Evolutionary conservation across 2,329 filamentous ascomycete genomes (phyloP), one percentile per base, ranked within the genome.

Genomic region (Scleromitrula shiraiana): DNA sequence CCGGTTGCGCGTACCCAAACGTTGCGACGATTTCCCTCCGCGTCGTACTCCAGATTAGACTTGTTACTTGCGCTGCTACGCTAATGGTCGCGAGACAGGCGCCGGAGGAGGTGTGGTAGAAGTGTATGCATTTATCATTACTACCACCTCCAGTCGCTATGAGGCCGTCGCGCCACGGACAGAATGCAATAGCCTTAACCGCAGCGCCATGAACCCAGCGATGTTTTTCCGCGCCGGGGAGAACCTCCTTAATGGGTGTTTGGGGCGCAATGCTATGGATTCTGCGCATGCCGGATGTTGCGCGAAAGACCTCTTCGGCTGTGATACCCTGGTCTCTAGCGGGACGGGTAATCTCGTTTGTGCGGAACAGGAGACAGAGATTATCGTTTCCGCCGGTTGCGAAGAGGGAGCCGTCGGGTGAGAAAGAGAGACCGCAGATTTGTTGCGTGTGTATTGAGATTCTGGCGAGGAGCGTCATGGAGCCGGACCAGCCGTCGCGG

Each of bases 171-270:
- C 91, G 85, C 91, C 90, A 98, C 0, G 93, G 91, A 54, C 91
- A 95, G 67, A 97, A 97, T 2, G 93, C 89, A 57, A 97, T 93
- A 26, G 93, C 93, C 67, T 98, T 98, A 56, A 97, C 86, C 2
- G 93, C 93, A 0, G 91, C 91, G 22, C 80, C 80, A 64, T 98
- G 88, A 9, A 73, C 66, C 78, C 88, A 93, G 26, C 76, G 76
- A 64, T 95, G 81, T 58, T 77, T 83, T 59, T 85, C 80, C 24
- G 73, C 68, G 6, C 78, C 78, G 5, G 68, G 60, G 2, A 69
- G 69, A 22, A 87, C 66, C 20, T 71, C 67, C 15, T 74, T 68
- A 19, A 75, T 52, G 1, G 44, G 46, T 14, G 23, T 68, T 26
- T 61, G 64, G 10, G 64, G 67, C 7, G 56, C 54, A 14, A 62